These are phyloP conservation scores for Aquilaria sinensis DNA, from an alignment of 345 rosid genomes.

Conservation along the genomic window DNA sequence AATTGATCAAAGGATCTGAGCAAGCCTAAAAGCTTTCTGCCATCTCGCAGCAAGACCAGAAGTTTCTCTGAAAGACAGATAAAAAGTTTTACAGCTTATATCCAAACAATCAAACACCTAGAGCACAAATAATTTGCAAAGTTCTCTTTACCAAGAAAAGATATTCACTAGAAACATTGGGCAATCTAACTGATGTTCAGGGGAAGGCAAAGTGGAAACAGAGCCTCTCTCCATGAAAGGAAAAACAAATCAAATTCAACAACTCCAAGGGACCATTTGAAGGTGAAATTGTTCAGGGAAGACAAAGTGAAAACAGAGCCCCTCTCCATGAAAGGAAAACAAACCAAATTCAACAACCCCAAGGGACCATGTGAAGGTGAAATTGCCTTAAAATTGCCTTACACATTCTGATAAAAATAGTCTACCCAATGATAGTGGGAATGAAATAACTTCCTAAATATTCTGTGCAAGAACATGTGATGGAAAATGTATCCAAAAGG, in stretches of 20 bases:
- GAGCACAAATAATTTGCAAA: background rate
- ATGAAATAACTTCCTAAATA: too few species aligned
- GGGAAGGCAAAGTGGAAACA: background rate
- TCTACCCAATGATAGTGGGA: too few species aligned
- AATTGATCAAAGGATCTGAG: slow-evolving; percentile 98
- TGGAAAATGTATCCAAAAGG: too few species aligned
- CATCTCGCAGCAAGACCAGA: slow-evolving; percentile 81
- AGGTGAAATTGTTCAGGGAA: too few species aligned
- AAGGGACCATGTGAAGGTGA: too few species aligned
- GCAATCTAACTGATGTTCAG: background rate
- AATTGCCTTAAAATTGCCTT: too few species aligned
- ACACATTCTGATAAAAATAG: too few species aligned
- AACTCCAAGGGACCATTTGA: too few species aligned
- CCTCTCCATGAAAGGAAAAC: background rate
- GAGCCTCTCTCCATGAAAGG: background rate
- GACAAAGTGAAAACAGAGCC: background rate
- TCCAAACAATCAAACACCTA: background rate
- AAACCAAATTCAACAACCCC: background rate
- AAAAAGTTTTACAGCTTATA: background rate
- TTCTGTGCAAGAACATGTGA: too few species aligned
- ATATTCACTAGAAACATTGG: background rate
- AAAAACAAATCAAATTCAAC: background rate
- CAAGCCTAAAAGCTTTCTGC: slow-evolving; percentile 79
- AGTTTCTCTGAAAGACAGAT: slow-evolving; percentile 55
- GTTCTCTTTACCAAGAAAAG: background rate